Evolutionary conservation across 1,139 yeast genomes (phyloP).

Genomic region (Candida mesenterica): DNA sequence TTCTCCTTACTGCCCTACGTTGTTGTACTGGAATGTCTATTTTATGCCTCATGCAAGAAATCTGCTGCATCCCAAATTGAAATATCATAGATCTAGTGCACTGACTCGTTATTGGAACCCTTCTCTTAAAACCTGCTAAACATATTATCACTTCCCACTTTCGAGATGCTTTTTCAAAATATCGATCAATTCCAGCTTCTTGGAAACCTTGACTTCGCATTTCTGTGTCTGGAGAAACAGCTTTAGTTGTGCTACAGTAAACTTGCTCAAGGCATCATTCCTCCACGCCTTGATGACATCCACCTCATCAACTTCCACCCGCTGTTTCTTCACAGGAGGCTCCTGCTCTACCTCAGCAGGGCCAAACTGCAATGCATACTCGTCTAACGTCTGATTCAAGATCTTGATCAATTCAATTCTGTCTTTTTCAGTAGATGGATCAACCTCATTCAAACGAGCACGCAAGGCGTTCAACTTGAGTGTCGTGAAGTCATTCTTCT

Average conservation of each 20-base stretch:
- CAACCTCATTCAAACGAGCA: not conserved
- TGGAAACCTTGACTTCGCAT: conserved; percentile 34
- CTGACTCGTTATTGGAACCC: no score
- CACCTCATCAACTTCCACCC: conserved; percentile 25
- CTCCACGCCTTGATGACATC: conserved; percentile 43
- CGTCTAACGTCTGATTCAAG: conserved; percentile 17
- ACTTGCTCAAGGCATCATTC: conserved; percentile 28
- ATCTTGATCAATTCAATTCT: conserved; percentile 12
- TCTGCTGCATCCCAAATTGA: no score
- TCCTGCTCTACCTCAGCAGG: conserved; percentile 13
- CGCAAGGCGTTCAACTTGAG: conserved; percentile 16
- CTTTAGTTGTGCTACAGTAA: conserved; percentile 42
- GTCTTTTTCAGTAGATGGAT: not conserved
- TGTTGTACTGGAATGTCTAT: no score
- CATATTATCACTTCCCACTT: not conserved
- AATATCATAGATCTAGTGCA: no score
- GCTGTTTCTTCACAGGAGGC: conserved; percentile 18
- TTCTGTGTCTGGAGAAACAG: conserved; percentile 35
- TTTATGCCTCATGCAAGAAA: no score
- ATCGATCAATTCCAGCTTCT: conserved; percentile 43
- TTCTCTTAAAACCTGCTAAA: no score
- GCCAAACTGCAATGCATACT: conserved; percentile 10
- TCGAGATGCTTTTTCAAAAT: conserved; percentile 31
- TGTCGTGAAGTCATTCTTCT: conserved; percentile 19
- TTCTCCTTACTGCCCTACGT: no score